Conservation (phyloP, 2,329 filamentous ascomycete genomes). For the Truncatella angustata region DNA sequence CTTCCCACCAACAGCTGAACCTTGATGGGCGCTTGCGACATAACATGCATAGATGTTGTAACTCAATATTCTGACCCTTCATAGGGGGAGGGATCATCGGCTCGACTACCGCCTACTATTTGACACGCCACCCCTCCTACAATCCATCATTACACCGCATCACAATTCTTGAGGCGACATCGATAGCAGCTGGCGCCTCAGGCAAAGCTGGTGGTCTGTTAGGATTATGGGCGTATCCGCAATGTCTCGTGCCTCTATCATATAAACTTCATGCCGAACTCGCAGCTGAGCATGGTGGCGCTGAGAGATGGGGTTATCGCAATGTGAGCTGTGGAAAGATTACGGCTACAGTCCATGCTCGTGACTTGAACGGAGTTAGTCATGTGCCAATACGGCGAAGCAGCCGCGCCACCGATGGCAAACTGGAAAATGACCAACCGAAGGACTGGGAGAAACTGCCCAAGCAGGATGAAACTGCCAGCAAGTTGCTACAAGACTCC, state of each 20-base stretch:
- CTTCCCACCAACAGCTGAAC: too few relatives aligned
- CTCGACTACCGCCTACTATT: conserved; percentile 84
- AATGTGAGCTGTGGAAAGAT: conserved; percentile 69
- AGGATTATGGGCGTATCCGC: conserved; percentile 88
- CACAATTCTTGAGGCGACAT: conserved; percentile 81
- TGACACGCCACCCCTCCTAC: conserved; percentile 82
- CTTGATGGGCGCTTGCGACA: too few relatives aligned
- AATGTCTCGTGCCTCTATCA: conserved; percentile 78
- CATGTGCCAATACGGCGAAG: conserved; percentile 22
- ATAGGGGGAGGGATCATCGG: conserved; percentile 90
- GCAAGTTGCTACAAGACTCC: conserved; percentile 49
- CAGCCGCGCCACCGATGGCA: conserved; percentile 6
- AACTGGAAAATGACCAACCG: conserved; percentile 32
- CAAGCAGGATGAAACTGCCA: conserved; percentile 53
- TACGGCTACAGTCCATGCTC: conserved; percentile 29
- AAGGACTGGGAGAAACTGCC: conserved; percentile 59
- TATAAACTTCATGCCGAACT: conserved; percentile 82
- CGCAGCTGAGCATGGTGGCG: conserved; percentile 78
- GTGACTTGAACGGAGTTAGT: conserved; percentile 33
- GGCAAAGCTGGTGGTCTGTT: conserved; percentile 93
- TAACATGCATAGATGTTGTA: too few relatives aligned
- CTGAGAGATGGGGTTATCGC: conserved; percentile 82
- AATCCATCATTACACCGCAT: conserved; percentile 72
- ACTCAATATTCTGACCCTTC: too few relatives aligned
- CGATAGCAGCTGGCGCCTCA: conserved; percentile 86